phyloP scores from a whole-genome alignment of 352 stramenopile genomes.

The Phytophthora melonis region DNA sequence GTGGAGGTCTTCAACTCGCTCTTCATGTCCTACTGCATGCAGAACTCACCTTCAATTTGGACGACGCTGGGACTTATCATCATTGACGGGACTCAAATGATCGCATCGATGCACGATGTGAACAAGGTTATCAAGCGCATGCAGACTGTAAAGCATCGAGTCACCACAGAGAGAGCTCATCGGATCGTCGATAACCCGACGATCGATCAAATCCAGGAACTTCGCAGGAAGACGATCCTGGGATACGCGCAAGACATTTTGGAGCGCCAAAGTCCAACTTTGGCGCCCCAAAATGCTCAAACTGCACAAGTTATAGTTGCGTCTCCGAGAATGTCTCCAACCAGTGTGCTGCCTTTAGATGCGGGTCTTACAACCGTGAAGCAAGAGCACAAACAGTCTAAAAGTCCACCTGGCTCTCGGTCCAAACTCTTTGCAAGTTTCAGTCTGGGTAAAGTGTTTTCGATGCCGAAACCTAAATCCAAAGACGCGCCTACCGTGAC shows the following conservation, averaged over 20 bases:
- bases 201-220: too few species aligned
- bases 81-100: constrained; percentile 27
- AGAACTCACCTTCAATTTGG: constrained; percentile 38
- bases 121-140: constrained; percentile 4
- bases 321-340: neutral
- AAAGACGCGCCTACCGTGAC: neutral
- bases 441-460: constrained; percentile 21
- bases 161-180: neutral
- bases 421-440: neutral
- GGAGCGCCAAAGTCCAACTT: neutral
- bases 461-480: neutral
- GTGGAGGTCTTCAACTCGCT: constrained; percentile 51
- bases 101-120: constrained; percentile 15
- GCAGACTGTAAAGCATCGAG: constrained; percentile 12
- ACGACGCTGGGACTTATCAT: constrained; percentile 34
- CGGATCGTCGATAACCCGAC: too few species aligned
- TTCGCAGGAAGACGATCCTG: neutral
- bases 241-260: neutral
- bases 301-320: neutral
- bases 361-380: neutral
- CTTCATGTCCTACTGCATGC: constrained; percentile 51
- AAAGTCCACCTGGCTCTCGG: neutral
- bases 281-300: too few species aligned
- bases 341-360: neutral
- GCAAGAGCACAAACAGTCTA: neutral